phyloP scores from a whole-genome alignment of 1,284 basidiomycete genomes.

The Rhodofomes roseus region DNA sequence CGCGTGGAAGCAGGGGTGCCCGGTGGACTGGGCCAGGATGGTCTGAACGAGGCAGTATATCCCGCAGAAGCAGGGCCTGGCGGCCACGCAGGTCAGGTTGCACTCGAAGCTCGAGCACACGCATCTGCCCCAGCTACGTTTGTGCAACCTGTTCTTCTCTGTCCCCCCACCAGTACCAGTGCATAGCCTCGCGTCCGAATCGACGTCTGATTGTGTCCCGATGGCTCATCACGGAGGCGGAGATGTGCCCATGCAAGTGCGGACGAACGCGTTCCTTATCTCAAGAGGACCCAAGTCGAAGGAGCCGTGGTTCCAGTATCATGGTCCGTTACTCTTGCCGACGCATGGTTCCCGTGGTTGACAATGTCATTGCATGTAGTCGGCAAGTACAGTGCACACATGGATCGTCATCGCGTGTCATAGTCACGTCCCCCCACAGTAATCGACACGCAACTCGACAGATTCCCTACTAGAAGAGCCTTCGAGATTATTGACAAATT shows the following conservation, averaged over 20 bases:
- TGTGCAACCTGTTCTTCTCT: background rate
- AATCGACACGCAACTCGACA: background rate
- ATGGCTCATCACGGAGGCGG: background rate
- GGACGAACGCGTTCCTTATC: conserved; percentile 20
- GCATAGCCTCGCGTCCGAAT: too few relatives aligned
- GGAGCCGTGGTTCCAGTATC: conserved; percentile 19
- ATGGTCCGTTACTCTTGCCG: conserved; percentile 14
- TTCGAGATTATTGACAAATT: conserved; percentile 21
- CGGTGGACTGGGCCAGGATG: background rate
- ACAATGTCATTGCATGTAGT: conserved; percentile 5
- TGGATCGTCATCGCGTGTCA: background rate
- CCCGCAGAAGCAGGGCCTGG: background rate
- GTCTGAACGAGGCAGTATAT: background rate
- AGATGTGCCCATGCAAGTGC: conserved; percentile 7
- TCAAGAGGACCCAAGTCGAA: conserved; percentile 13
- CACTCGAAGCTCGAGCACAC: background rate
- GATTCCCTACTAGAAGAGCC: conserved; percentile 7
- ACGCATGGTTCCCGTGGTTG: background rate
- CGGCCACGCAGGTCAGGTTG: background rate
- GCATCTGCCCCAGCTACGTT: background rate
- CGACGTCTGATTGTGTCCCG: background rate
- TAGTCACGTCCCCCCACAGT: background rate
- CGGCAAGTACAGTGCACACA: conserved; percentile 3
- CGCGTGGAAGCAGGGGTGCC: background rate
- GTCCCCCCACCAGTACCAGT: background rate